Evolutionary conservation across 371 early-diverging fungal genomes (phyloP), one percentile per base, ranked within the genome.

Genomic region (Batrachochytrium dendrobatidis): DNA sequence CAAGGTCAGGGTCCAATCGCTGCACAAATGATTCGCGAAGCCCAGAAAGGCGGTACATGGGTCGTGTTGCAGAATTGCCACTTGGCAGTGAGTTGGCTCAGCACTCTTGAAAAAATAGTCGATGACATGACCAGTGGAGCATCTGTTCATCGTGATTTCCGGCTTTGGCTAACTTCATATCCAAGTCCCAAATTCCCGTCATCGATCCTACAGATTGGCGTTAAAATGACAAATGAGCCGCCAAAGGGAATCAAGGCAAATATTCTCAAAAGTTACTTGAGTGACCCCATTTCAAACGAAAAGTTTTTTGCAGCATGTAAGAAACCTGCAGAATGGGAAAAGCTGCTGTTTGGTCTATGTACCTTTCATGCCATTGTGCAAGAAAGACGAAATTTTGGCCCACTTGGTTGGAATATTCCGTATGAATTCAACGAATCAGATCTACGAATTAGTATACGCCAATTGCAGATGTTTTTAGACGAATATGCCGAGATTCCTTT

Each of bases 351-450:
- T 59, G 76, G 76, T 3, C 65, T 82, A 6, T 82, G 83, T 51
- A 75, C 72, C 3, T 82, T 82, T 72, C 83, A 82, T 63, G 81
- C 78, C 1, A 58, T 82, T 10, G 80, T 80, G 18, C 69, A 76
- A 64, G 83, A 82, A 49, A 59, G 83, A n/a, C 51, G 81, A 20
- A 81, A 75, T 55, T 82, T 82, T 65, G 83, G 83, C 2, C 83
- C 83, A 43, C 66, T 82, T 4, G 83, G 83, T 22, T 82, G 83
- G 83, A 82, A 82, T 54, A 81, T 82, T 48, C 81, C 83, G n/a
- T 82, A 82, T 59, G 81, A 82, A 66, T 82, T 82, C 62, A 82
- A 82, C 64, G 81, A 81, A 25, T 75, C 79, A 3, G 82, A 82
- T 57, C 56, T 82, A 24, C 61, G 73, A 31, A 80, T 80, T 52